Evolutionary conservation across 2,329 filamentous ascomycete species (phyloP).

Genomic region (Arthrobotrys sphaeroides): DNA sequence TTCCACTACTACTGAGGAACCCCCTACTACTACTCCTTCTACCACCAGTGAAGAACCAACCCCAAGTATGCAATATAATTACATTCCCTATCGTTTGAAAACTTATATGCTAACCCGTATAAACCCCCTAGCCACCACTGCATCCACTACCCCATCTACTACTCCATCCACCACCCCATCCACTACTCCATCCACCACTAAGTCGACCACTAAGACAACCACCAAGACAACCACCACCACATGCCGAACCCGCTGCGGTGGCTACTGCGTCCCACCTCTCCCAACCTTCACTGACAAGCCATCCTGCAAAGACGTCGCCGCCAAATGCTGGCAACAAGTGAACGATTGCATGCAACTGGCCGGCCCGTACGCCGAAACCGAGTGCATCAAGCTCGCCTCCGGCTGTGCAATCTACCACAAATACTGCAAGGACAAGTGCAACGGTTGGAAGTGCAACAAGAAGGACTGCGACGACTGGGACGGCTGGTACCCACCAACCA

Average conservation of each 20-base stretch:
- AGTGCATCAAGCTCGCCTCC: conserved; percentile 3
- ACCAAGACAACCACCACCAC: conserved; percentile 29
- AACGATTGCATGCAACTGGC: conserved; percentile 25
- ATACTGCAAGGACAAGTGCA: conserved; percentile 46
- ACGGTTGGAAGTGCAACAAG: conserved; percentile 38
- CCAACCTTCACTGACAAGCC: conserved; percentile 48
- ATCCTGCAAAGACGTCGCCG: conserved; percentile 25
- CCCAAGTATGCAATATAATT: not conserved
- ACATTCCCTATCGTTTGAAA: not conserved
- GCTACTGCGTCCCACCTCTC: conserved; percentile 47
- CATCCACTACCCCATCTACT: not conserved
- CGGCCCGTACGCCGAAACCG: not conserved
- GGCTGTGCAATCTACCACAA: conserved; percentile 36
- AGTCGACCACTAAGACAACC: conserved; percentile 11
- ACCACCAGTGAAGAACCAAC: conserved; percentile 11
- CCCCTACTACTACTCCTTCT: conserved; percentile 16
- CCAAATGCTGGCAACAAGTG: conserved; percentile 36
- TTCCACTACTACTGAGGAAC: conserved; percentile 1
- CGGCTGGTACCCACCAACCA: conserved; percentile 36
- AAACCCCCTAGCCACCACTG: not conserved
- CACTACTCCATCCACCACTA: conserved; percentile 5
- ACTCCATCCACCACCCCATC: not conserved
- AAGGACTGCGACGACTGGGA: conserved; percentile 47
- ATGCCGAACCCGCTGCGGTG: conserved; percentile 46
- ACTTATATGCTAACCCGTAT: not conserved